These are phyloP conservation scores for Puya raimondii DNA, from an alignment of 176 grass and related monocot genomes.

Conservation along the genomic window DNA sequence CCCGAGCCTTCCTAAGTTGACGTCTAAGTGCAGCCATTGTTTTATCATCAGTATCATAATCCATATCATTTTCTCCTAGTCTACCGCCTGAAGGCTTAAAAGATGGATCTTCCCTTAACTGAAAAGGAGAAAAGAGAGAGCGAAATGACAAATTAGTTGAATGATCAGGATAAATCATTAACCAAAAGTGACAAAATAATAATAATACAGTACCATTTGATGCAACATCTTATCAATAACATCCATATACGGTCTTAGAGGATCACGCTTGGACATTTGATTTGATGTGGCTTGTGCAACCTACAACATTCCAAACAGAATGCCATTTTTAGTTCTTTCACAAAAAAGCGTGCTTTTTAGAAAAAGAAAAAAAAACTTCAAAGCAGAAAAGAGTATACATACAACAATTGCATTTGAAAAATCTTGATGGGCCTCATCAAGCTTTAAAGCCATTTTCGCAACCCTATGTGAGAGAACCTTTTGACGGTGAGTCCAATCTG, in stretches of 20 bases:
- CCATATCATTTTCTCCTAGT: slow-evolving; percentile 98
- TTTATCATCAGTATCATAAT: slow-evolving; percentile 99
- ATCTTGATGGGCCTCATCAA: slow-evolving; percentile 95
- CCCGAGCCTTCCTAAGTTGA: slow-evolving; percentile 85
- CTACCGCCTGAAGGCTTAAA: slow-evolving; percentile 97
- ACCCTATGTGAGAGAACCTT: slow-evolving; percentile 90
- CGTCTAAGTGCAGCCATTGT: slow-evolving; percentile 88
- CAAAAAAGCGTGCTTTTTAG: not conserved
- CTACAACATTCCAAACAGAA: slow-evolving; percentile 32
- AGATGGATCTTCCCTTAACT: slow-evolving; percentile 80
- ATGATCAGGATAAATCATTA: slow-evolving; percentile 11
- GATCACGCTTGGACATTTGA: slow-evolving; percentile 98
- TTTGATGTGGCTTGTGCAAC: slow-evolving; percentile 98
- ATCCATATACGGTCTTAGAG: slow-evolving; percentile 95
- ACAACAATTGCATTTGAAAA: slow-evolving; percentile 99
- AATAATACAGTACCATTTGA: slow-evolving; percentile 63
- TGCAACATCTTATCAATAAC: slow-evolving; percentile 87
- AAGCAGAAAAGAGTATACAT: slow-evolving; percentile 24
- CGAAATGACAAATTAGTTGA: slow-evolving; percentile 14
- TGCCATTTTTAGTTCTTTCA: slow-evolving; percentile 8
- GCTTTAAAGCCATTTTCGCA: slow-evolving; percentile 92
- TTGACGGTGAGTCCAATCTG: slow-evolving; percentile 81
- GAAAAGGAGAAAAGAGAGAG: slow-evolving; percentile 4
- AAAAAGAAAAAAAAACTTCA: not conserved
- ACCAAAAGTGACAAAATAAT: not conserved